Evolutionary conservation across 2,329 filamentous ascomycete genomes (phyloP), one percentile per base, ranked within the genome.

Genomic region (Fusarium papillatum): DNA sequence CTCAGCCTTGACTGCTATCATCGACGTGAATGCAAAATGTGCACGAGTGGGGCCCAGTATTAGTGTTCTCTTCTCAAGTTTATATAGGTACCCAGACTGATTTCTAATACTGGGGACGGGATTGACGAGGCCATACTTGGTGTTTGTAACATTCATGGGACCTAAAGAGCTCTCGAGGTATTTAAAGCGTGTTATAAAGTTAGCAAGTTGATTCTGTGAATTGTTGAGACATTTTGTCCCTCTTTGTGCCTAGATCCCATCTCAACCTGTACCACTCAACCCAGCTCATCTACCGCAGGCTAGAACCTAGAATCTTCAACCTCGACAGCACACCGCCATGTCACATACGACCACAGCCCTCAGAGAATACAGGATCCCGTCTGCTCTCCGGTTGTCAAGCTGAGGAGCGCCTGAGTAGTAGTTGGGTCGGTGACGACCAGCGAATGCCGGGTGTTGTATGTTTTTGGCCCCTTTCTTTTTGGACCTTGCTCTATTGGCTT

Each of bases 341-440:
- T 38, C 53, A 66, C 67, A 69, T 66, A 69, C 34, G 64, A 43
- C 48, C 69, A 68, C 22, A 68, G 34, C 59, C 60, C 50, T 64
- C 48, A 67, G 39, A 70, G n/a, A 70, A 48, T 67, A 70, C 43
- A 53, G 46, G 64, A 63, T 68, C 68, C 57, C 57, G 57, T 68
- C 34, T 68, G 55, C 63, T 67, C 68, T 70, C 68, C 41, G 34
- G 57, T 39, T 34, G 68, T 63, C 64, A 59, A 61, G 64, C 57
- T 68, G 24, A 63, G 68, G 57, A 68, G 64, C 68, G 46, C 57
- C 50, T 41, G 64, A 68, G 64, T 70, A 62, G 64, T 67, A 70
- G 57, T 57, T 70, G 68, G 64, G 68, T 70, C 63, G 68, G 64
- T 70, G 64, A 66, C 68, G 68, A 70, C 41, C 55, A 70, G 55